Conservation (phyloP, 1,284 basidiomycete genomes). For the Apiotrichum gamsii region DNA sequence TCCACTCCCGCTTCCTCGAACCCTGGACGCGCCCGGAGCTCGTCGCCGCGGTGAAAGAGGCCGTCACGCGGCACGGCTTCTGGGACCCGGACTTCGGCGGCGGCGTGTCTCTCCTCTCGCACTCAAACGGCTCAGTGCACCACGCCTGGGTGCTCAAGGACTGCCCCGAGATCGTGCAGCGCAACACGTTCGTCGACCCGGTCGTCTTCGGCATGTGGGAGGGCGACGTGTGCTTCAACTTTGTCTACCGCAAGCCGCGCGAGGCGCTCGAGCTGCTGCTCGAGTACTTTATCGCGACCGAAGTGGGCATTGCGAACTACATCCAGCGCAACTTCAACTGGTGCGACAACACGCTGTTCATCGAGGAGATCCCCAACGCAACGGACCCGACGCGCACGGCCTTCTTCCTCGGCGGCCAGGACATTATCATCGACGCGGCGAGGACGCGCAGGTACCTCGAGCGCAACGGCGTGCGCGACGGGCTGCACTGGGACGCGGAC, state of each 20-base stretch:
- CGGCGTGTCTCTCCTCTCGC: constrained; percentile 72
- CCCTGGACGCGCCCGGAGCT: constrained; percentile 63
- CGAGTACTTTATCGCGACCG: constrained; percentile 77
- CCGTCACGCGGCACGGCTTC: constrained; percentile 63
- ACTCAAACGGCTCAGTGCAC: constrained; percentile 60
- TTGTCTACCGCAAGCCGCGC: constrained; percentile 61
- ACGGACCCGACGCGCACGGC: constrained; percentile 51
- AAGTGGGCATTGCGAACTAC: constrained; percentile 77
- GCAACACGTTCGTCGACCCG: constrained; percentile 83
- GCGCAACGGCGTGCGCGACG: constrained; percentile 61
- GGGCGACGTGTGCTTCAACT: constrained; percentile 84
- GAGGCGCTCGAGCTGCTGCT: constrained; percentile 71
- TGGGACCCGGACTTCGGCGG: constrained; percentile 31
- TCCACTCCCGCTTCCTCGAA: constrained; percentile 63
- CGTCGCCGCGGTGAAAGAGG: constrained; percentile 55
- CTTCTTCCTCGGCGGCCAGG: constrained; percentile 72
- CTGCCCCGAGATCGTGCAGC: constrained; percentile 59
- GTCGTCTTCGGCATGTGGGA: constrained; percentile 78
- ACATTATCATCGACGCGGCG: constrained; percentile 67
- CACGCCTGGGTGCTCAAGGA: constrained; percentile 62
- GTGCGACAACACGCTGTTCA: constrained; percentile 81
- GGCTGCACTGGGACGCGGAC: constrained; percentile 62
- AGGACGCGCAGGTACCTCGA: constrained; percentile 67
- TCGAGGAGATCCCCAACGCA: constrained; percentile 76
- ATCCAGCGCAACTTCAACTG: constrained; percentile 63